phyloP scores from a whole-genome alignment of 2,329 filamentous ascomycete species.

The Coleophoma eucalyptorum region DNA sequence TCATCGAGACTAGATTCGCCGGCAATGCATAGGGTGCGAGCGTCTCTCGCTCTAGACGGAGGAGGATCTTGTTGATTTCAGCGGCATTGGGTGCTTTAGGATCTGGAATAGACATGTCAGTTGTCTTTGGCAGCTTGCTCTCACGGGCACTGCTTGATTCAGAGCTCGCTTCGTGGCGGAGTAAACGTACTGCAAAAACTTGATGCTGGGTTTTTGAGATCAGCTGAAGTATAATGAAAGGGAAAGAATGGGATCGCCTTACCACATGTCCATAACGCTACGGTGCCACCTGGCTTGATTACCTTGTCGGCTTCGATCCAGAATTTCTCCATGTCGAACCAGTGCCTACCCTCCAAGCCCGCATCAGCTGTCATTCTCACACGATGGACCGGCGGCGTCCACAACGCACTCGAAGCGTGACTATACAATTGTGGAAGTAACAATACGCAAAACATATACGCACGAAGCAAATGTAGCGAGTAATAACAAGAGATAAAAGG shows the following conservation, averaged over 20 bases:
- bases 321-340: slow-evolving; percentile 45
- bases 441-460: too few species aligned
- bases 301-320: slow-evolving; percentile 38
- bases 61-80: slow-evolving; percentile 32
- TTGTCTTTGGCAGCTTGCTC: too few species aligned
- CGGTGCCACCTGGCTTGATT: slow-evolving; percentile 43
- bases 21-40: slow-evolving; percentile 32
- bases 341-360: slow-evolving; percentile 28
- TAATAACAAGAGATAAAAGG: too few species aligned
- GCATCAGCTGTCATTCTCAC: too few species aligned
- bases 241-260: slow-evolving; percentile 7
- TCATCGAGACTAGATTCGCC: slow-evolving; percentile 32
- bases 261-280: slow-evolving; percentile 38
- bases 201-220: slow-evolving; percentile 7
- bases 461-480: too few species aligned
- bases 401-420: too few species aligned
- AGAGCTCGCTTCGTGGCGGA: neutral
- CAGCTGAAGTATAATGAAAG: neutral
- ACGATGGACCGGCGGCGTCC: too few species aligned
- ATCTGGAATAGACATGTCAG: slow-evolving; percentile 12
- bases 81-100: slow-evolving; percentile 31
- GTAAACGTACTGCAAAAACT: slow-evolving; percentile 5
- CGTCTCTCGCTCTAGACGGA: slow-evolving; percentile 29
- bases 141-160: too few species aligned
- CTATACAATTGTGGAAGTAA: too few species aligned